Evolutionary conservation across 768 basidiomycete genomes (phyloP).

Genomic region (Boletus huronensis): DNA sequence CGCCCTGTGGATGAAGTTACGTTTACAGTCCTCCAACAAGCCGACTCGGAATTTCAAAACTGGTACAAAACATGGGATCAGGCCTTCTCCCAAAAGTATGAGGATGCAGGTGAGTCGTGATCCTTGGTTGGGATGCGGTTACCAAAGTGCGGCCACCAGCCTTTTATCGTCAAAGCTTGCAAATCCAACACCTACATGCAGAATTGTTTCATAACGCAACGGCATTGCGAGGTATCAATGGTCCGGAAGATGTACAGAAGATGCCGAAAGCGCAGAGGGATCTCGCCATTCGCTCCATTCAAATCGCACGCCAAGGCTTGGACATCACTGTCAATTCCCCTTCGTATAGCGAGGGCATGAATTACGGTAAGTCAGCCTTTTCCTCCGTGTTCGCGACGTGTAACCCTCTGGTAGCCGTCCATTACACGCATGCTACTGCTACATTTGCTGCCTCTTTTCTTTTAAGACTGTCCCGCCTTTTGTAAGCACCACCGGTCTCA

Average conservation of each 20-base stretch:
- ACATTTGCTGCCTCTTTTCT: slow-evolving; percentile 92
- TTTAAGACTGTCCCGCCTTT: slow-evolving; percentile 79
- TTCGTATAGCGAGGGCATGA: slow-evolving; percentile 87
- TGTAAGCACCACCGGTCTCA: slow-evolving; percentile 49
- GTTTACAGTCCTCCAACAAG: slow-evolving; percentile 65
- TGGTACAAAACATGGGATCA: slow-evolving; percentile 85
- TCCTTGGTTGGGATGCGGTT: slow-evolving; percentile 2
- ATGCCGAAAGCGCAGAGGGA: slow-evolving; percentile 78
- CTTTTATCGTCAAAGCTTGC: slow-evolving; percentile 84
- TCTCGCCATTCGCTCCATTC: slow-evolving; percentile 78
- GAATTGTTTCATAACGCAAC: slow-evolving; percentile 83
- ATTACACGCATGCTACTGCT: slow-evolving; percentile 88
- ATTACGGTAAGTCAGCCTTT: slow-evolving; percentile 60
- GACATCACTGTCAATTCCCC: slow-evolving; percentile 84
- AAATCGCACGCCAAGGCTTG: slow-evolving; percentile 73
- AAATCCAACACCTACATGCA: slow-evolving; percentile 87
- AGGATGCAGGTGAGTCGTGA: slow-evolving; percentile 62
- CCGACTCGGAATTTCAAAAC: slow-evolving; percentile 70
- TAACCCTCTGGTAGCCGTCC: slow-evolving; percentile 55
- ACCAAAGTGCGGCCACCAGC: slow-evolving; percentile 38
- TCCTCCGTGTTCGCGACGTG: neutral
- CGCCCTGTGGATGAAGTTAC: slow-evolving; percentile 71
- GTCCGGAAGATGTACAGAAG: slow-evolving; percentile 79
- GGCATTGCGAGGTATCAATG: slow-evolving; percentile 76
- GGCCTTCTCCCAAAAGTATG: slow-evolving; percentile 76